Base-by-base conservation (phyloP, 495 filamentous ascomycete species). In the Penicillium parvum region DNA sequence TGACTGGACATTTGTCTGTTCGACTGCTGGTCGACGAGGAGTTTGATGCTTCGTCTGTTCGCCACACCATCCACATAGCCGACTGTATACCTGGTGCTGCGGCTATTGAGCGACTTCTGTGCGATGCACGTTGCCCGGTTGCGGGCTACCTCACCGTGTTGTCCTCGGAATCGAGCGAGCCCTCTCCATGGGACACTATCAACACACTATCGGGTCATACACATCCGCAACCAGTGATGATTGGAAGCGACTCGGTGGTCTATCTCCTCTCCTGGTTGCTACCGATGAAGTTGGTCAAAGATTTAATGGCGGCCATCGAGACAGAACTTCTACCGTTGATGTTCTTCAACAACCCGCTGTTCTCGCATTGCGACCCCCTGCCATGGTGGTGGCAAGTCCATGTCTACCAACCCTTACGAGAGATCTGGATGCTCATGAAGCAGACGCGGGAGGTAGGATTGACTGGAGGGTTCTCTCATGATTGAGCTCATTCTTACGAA, bases 1-100 rank as follows among this genome's bases (percentile, higher is more conserved):
- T 84, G 54, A 89, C 83, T 0, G 84, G 86, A 4, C 86, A 91
- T 59, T 55, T 89, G 8, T 77, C 72, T 5, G 77, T 90, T 33
- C 75, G 82, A 45, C 75, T 90, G 30, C 62, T 86, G 48, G 73
- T 85, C 5, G 69, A 78, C 28, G 67, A 77, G 38, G 65, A 69
- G 26, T 65, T 68, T 14, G 57, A 58, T 3, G 17, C 37, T 0
- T 55, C 63, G 12, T 64, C 63, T 7, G 63, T 73, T n/a, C 64
- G 68, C 21, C 64, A 70, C 42, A 46, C 52, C 3, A 47, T 70
- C 15, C 60, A 69, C 33, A 67, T 73, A 33, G 60, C 58, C 5
- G 63, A 60, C 38, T 71, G 69, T 32, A 42, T 55, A 5, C 58
- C 63, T 14, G 69, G 68, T 9, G 62, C 65, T 8, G 45, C 29